These are phyloP conservation scores for Nakazawaea ishiwadae DNA, from an alignment of 805 yeast species.

Conservation along the genomic window DNA sequence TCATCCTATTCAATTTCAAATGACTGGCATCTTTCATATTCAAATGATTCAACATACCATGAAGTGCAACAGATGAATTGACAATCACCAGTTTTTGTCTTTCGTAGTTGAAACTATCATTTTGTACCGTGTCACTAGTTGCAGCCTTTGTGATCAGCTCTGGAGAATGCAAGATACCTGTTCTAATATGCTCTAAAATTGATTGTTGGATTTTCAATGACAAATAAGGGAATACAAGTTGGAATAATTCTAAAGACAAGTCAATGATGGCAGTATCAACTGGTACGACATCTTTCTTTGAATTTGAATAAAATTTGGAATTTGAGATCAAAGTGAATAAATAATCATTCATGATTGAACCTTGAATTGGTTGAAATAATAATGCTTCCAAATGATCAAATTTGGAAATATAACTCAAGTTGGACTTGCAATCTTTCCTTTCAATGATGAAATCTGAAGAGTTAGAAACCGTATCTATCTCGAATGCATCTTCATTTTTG, in stretches of 20 bases:
- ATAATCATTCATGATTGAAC: constrained; percentile 38
- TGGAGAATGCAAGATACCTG: constrained; percentile 39
- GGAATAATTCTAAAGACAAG: constrained; percentile 71
- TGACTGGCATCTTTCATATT: constrained; percentile 13
- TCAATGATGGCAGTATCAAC: constrained; percentile 59
- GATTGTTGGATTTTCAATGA: constrained; percentile 81
- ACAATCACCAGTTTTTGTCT: constrained; percentile 45
- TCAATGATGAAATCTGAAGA: constrained; percentile 25
- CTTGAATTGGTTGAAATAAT: constrained; percentile 31
- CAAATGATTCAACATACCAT: constrained; percentile 38
- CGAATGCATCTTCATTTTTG: constrained; percentile 14
- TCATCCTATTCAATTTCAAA: constrained; percentile 19
- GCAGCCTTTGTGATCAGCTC: constrained; percentile 22
- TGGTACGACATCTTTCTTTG: constrained; percentile 33
- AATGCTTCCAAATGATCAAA: constrained; percentile 33
- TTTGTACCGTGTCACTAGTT: constrained; percentile 13
- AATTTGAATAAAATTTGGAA: constrained; percentile 29
- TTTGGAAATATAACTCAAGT: constrained; percentile 18
- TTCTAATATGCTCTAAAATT: constrained; percentile 72
- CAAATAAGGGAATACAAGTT: constrained; percentile 63
- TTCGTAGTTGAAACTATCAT: constrained; percentile 6
- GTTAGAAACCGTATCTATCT: constrained; percentile 24
- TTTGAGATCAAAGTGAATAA: constrained; percentile 20
- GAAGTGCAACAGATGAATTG: constrained; percentile 62
- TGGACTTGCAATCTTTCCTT: constrained; percentile 24